Evolutionary conservation across 73 alveolate species (phyloP).

Genomic region (Paramecium biaurelia): DNA sequence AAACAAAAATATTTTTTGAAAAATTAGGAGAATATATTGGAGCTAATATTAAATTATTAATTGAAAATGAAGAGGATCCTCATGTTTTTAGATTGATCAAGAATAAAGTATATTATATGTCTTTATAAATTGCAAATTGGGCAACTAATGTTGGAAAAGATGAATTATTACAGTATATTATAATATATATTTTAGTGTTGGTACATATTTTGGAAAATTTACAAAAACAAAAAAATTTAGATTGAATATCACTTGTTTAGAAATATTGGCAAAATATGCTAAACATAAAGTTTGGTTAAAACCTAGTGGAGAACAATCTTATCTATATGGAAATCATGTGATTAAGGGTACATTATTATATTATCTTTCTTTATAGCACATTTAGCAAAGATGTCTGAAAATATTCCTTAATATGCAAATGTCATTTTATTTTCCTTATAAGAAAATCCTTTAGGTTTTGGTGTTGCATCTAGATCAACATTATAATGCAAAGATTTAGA

Average conservation of each 20-base stretch:
- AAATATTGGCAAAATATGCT: conserved; percentile 95
- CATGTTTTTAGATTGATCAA: conserved; percentile 94
- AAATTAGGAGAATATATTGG: conserved; percentile 94
- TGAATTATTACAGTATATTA: conserved; percentile 74
- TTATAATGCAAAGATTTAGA: conserved; percentile 90
- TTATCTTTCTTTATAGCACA: conserved; percentile 55
- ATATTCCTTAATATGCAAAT: conserved; percentile 91
- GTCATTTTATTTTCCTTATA: conserved; percentile 90
- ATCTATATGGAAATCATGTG: conserved; percentile 95
- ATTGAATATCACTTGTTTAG: conserved; percentile 93
- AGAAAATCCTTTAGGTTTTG: conserved; percentile 97
- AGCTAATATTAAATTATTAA: conserved; percentile 89
- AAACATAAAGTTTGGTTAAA: conserved; percentile 97
- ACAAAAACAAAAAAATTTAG: conserved; percentile 95
- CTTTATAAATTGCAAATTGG: conserved; percentile 81
- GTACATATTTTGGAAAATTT: conserved; percentile 96
- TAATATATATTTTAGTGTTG: conserved; percentile 64
- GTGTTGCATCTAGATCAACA: conserved; percentile 93
- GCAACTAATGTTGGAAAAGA: conserved; percentile 92
- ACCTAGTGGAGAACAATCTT: conserved; percentile 96
- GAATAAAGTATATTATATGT: conserved; percentile 90
- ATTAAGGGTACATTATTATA: conserved; percentile 70
- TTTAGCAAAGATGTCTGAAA: conserved; percentile 95
- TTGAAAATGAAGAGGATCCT: conserved; percentile 93
- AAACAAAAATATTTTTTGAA: conserved; percentile 90